Evolutionary conservation across 139 green algal genomes (phyloP).

Genomic region (Micractinium conductrix): DNA sequence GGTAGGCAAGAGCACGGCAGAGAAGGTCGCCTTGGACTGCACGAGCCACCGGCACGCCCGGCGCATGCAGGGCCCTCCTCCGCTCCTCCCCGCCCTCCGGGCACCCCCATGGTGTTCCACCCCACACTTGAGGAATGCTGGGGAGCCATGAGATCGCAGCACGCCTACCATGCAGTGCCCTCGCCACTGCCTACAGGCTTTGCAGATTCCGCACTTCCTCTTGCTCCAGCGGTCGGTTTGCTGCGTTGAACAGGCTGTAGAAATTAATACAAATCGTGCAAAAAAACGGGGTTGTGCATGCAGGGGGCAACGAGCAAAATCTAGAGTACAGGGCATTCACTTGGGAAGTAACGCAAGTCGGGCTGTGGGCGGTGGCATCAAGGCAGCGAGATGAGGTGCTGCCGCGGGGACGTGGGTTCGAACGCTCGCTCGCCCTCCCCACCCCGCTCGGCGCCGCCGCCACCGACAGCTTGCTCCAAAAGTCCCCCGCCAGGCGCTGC

Average conservation of each 20-base stretch:
- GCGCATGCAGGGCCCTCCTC: too few relatives aligned
- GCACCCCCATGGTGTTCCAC: too few relatives aligned
- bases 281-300: neutral
- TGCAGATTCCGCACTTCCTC: neutral
- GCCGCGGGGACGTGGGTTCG: constrained; percentile 21
- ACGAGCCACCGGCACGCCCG: too few relatives aligned
- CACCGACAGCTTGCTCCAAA: too few relatives aligned
- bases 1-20: too few relatives aligned
- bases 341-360: neutral
- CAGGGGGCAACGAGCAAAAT: neutral
- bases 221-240: neutral
- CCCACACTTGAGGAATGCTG: too few relatives aligned
- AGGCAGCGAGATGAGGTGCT: constrained; percentile 14
- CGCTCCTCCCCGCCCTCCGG: too few relatives aligned
- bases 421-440: neutral
- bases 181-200: too few relatives aligned
- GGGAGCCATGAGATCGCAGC: too few relatives aligned
- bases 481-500: neutral
- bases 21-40: too few relatives aligned
- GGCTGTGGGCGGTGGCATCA: neutral
- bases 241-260: neutral
- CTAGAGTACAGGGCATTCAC: too few relatives aligned
- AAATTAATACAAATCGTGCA: neutral
- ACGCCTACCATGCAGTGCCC: too few relatives aligned
- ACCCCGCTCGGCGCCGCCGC: neutral